Evolutionary conservation across 169 alveolate species (phyloP).

Genomic region (Neospora caninum): DNA sequence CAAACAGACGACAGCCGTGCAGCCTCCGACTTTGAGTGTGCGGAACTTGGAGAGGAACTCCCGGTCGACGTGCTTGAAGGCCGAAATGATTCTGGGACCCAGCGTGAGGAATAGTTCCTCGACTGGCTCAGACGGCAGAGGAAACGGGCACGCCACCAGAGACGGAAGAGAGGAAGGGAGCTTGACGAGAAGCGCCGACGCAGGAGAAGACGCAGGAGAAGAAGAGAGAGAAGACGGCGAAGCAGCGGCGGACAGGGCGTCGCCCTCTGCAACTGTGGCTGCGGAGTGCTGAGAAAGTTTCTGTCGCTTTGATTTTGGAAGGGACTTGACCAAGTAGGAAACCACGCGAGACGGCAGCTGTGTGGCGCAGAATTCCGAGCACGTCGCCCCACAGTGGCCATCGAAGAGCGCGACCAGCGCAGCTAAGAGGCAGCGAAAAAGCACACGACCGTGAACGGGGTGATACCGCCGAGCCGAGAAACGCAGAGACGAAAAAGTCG

Average conservation of each 20-base stretch:
- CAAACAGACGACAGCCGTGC: slow-evolving; percentile 82
- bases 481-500: not conserved
- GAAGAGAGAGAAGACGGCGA: not conserved
- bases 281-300: slow-evolving; percentile 8
- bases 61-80: slow-evolving; percentile 44
- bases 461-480: too few relatives aligned
- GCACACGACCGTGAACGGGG: not conserved
- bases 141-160: not conserved
- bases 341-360: slow-evolving; percentile 21
- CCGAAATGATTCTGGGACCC: not conserved
- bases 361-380: slow-evolving; percentile 60
- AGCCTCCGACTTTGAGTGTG: slow-evolving; percentile 70
- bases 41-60: slow-evolving; percentile 40
- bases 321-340: slow-evolving; percentile 15
- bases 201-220: not conserved
- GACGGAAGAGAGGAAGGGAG: slow-evolving; percentile 34
- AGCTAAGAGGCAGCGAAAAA: not conserved
- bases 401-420: slow-evolving; percentile 55
- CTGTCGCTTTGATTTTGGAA: not conserved
- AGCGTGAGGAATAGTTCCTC: not conserved
- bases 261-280: not conserved
- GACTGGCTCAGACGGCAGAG: not conserved
- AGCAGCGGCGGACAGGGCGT: not conserved
- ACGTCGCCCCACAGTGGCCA: slow-evolving; percentile 59
- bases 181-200: not conserved